These are phyloP conservation scores for Blastocystis sp. DNA, from an alignment of 352 stramenopile species.

Conservation along the genomic window DNA sequence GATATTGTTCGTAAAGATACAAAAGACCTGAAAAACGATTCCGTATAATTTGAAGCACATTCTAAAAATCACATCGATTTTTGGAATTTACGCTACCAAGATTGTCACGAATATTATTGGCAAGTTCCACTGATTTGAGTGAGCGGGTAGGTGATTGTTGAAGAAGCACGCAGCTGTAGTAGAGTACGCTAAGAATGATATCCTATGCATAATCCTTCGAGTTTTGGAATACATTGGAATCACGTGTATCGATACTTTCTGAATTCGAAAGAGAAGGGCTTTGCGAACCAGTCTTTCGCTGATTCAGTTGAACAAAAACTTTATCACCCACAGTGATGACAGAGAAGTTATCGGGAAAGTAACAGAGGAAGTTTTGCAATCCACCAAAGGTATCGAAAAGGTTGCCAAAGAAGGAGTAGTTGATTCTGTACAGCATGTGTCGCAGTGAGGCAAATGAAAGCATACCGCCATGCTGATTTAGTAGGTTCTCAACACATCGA, in stretches of 20 bases:
- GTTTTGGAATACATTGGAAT: background rate
- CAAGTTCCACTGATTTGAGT: background rate
- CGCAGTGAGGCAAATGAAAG: background rate
- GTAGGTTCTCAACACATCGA: background rate
- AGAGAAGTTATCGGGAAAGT: background rate
- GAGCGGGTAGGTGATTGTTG: background rate
- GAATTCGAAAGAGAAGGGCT: background rate
- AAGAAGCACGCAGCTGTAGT: background rate
- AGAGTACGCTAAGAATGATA: background rate
- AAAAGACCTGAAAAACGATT: background rate
- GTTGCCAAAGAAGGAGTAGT: background rate
- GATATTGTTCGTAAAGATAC: background rate
- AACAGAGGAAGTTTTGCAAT: background rate
- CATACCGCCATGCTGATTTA: background rate
- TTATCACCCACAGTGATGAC: background rate
- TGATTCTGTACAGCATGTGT: background rate
- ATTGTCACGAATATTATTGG: slow-evolving; percentile 12
- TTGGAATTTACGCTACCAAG: background rate
- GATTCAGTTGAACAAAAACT: background rate
- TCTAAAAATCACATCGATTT: background rate
- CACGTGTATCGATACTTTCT: background rate
- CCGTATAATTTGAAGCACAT: background rate
- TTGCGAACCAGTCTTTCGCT: background rate
- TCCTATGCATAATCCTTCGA: background rate
- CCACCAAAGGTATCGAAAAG: background rate